Conservation (phyloP, 768 basidiomycete genomes). For the Lyophyllum semitale region DNA sequence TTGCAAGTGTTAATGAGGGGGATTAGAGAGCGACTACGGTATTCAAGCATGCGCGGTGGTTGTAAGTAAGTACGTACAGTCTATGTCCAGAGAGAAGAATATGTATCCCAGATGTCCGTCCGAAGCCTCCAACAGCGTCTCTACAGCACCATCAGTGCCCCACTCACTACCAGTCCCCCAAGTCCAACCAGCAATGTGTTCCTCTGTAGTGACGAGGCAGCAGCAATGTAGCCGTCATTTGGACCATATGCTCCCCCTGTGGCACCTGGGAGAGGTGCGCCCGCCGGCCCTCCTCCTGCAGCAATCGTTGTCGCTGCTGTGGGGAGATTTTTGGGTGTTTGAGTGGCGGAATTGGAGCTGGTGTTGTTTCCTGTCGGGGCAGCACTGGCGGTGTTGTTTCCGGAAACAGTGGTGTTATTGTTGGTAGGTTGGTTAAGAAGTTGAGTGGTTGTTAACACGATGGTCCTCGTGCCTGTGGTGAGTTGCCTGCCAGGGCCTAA, state of each 20-base stretch:
- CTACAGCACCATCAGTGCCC: conserved; percentile 47
- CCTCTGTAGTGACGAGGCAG: conserved; percentile 46
- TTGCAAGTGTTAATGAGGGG: background rate
- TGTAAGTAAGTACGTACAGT: conserved; percentile 7
- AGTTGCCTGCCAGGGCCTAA: conserved; percentile 41
- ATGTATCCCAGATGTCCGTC: conserved; percentile 3
- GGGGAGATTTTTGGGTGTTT: conserved; percentile 43
- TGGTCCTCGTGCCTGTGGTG: conserved; percentile 41
- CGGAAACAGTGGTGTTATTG: conserved; percentile 12
- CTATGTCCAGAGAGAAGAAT: conserved; percentile 12
- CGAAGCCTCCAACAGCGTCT: background rate
- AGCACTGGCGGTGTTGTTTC: conserved; percentile 24
- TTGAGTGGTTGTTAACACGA: conserved; percentile 49
- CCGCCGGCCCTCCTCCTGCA: conserved; percentile 53
- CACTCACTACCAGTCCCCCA: conserved; percentile 51
- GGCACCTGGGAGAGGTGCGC: conserved; percentile 65
- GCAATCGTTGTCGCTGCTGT: conserved; percentile 59
- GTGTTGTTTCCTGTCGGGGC: conserved; percentile 26
- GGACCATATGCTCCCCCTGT: conserved; percentile 64
- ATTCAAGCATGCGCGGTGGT: conserved; percentile 1
- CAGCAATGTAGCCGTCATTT: conserved; percentile 64
- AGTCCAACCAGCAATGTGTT: conserved; percentile 46
- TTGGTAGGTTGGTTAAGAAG: conserved; percentile 16
- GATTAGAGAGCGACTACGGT: background rate
- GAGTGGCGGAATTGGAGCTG: conserved; percentile 38